Base-by-base conservation (phyloP, 805 yeast species). In the Kuraishia hungarica region DNA sequence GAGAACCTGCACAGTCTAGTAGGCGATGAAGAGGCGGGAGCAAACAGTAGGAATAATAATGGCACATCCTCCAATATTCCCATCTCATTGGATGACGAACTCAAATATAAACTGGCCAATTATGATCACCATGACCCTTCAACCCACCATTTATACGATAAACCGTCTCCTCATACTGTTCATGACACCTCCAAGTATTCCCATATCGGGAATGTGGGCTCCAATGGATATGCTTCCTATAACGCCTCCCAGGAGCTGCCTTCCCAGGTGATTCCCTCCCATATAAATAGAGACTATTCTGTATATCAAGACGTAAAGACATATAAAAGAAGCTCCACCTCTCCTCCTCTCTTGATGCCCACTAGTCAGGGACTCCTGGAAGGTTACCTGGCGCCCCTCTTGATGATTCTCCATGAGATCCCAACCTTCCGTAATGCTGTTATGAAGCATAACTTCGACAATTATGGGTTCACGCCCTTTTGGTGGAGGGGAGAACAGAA, bases 361-460 rank as follows among this genome's bases (percentile, higher is more conserved):
- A 57, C 61, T 7, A 60, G 62, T 23, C 57, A 64, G 8, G 72
- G 66, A 2, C 56, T 64, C 4, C 60, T 70, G 47, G 80, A 75
- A 57, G 70, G 73, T 21, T 72, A 73, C 57, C 63, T 76, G 60
- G 74, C 75, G 2, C 75, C 81, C 1, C 48, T 78, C 19, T 56
- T 78, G 28, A 68, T 68, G 62, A 66, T 75, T 5, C 58, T 78
- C 6, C 68, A 72, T n/a, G 68, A 71, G 51, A 63, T 74, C 8
- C 68, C 75, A 0, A 55, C 55, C 4, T 68, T 78, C 39, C 65
- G 70, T 17, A 65, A 66, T 47, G 54, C 62, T 0, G 57, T 77
- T 1, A 61, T 71, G 52, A 57, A 61, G 1, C 43, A 66, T 43
- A 61, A 65, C n/a, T 72, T 67, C 55, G 57, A 60, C 2, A 64